These are phyloP conservation scores for Circinella minor DNA, from an alignment of 371 early-diverging fungal species.

Conservation along the genomic window DNA sequence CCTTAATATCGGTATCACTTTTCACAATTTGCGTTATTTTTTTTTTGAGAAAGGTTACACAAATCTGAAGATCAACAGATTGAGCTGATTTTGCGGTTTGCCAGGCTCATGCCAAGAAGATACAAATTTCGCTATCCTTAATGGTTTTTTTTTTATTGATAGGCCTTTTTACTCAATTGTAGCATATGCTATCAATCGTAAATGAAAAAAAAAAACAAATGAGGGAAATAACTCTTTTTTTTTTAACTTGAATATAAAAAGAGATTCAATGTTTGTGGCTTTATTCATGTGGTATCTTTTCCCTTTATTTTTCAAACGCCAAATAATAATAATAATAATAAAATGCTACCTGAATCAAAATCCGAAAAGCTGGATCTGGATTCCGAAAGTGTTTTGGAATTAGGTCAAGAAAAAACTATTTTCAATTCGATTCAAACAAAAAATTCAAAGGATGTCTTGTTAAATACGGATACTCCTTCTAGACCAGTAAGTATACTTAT, in stretches of 20 bases:
- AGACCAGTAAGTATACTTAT: slow-evolving; percentile 12
- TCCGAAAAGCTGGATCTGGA: slow-evolving; percentile 18
- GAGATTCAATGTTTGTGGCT: background rate
- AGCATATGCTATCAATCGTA: background rate
- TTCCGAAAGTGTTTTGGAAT: slow-evolving; percentile 14
- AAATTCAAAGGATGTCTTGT: slow-evolving; percentile 24
- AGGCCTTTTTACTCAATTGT: slow-evolving; percentile 10
- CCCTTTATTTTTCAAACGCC: background rate
- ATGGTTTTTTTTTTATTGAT: slow-evolving; percentile 7
- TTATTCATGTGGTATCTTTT: slow-evolving; percentile 5
- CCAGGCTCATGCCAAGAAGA: slow-evolving; percentile 5
- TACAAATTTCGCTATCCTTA: too few species aligned
- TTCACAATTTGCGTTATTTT: too few species aligned
- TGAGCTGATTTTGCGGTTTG: slow-evolving; percentile 26
- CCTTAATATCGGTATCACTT: too few species aligned
- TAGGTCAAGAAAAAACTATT: slow-evolving; percentile 10
- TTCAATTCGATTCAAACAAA: slow-evolving; percentile 22
- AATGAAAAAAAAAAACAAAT: background rate
- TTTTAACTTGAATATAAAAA: background rate
- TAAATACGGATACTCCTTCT: slow-evolving; percentile 25
- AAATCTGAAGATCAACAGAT: background rate
- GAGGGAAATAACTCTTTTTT: background rate
- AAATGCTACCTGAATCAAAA: slow-evolving; percentile 5
- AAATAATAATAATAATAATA: too few species aligned
- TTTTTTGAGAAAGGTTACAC: slow-evolving; percentile 3